These are phyloP conservation scores for Aureobasidium sp. DNA, from an alignment of 2,329 filamentous ascomycete genomes.

Conservation along the genomic window DNA sequence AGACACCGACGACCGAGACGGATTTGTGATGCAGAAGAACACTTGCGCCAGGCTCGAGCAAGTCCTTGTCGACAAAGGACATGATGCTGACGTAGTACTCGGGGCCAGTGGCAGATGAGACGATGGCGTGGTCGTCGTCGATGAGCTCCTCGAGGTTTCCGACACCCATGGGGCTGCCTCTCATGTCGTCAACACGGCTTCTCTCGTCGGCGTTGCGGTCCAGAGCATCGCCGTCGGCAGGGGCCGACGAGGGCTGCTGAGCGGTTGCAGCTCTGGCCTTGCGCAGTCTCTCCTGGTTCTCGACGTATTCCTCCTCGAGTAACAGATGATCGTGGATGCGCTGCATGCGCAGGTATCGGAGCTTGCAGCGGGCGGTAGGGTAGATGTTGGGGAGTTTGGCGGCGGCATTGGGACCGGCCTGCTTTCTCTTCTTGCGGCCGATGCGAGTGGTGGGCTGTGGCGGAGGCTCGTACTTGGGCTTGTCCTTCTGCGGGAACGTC, in stretches of 20 bases:
- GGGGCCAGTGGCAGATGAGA: constrained; percentile 91
- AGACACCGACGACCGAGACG: constrained; percentile 91
- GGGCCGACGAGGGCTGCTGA: constrained; percentile 46
- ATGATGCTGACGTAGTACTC: constrained; percentile 99
- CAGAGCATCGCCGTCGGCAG: constrained; percentile 62
- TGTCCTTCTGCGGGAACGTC: constrained; percentile 69
- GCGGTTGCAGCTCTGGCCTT: constrained; percentile 74
- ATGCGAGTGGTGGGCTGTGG: constrained; percentile 94
- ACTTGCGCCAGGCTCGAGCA: constrained; percentile 90
- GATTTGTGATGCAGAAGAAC: constrained; percentile 96
- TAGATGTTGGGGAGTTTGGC: constrained; percentile 92
- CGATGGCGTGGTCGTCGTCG: constrained; percentile 97
- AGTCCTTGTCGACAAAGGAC: constrained; percentile 99
- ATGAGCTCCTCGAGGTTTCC: constrained; percentile 98
- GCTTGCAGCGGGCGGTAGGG: constrained; percentile 93
- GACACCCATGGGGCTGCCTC: constrained; percentile 96
- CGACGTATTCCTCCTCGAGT: constrained; percentile 95
- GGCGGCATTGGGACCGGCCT: constrained; percentile 82
- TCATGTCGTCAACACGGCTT: constrained; percentile 93
- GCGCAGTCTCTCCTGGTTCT: constrained; percentile 93
- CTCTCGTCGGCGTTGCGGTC: constrained; percentile 93
- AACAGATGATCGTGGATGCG: constrained; percentile 95
- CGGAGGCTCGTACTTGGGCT: constrained; percentile 99
- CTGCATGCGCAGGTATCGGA: constrained; percentile 95
- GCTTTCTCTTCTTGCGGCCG: constrained; percentile 97